Evolutionary conservation across 208 protist genomes (phyloP).

Genomic region (Wallacemonas sp.): DNA sequence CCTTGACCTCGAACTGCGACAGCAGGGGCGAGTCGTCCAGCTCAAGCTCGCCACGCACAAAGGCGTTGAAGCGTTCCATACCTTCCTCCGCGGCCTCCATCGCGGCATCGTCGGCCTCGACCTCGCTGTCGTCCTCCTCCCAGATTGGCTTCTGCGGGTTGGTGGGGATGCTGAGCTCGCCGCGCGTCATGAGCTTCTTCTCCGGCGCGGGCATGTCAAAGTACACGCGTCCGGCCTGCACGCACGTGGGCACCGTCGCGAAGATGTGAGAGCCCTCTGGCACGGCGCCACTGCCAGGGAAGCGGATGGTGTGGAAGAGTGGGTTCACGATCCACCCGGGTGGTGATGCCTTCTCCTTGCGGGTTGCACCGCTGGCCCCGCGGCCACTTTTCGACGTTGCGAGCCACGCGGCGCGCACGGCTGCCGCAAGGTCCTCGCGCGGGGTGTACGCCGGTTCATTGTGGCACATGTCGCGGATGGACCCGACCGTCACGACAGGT

Average conservation of each 20-base stretch:
- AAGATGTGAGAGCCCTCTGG: constrained; percentile 11
- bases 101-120: neutral
- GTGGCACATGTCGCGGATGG: constrained; percentile 16
- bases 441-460: neutral
- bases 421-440: neutral
- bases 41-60: neutral
- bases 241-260: constrained; percentile 30
- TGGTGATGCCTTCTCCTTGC: neutral
- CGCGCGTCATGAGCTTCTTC: neutral
- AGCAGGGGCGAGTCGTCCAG: constrained; percentile 7
- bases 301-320: constrained; percentile 13
- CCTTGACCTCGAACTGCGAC: neutral
- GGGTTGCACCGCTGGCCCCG: too few species aligned
- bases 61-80: neutral
- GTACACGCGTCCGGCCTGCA: constrained; percentile 31
- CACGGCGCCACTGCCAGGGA: constrained; percentile 9
- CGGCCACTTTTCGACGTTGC: too few species aligned
- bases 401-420: neutral
- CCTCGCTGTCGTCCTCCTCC: neutral
- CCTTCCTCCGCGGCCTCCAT: neutral
- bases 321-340: constrained; percentile 10
- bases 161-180: neutral
- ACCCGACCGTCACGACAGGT: constrained; percentile 15
- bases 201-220: neutral
- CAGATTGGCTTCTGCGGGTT: neutral